Evolutionary conservation across 2,329 filamentous ascomycete species (phyloP).

Genomic region (Diplodia corticola): DNA sequence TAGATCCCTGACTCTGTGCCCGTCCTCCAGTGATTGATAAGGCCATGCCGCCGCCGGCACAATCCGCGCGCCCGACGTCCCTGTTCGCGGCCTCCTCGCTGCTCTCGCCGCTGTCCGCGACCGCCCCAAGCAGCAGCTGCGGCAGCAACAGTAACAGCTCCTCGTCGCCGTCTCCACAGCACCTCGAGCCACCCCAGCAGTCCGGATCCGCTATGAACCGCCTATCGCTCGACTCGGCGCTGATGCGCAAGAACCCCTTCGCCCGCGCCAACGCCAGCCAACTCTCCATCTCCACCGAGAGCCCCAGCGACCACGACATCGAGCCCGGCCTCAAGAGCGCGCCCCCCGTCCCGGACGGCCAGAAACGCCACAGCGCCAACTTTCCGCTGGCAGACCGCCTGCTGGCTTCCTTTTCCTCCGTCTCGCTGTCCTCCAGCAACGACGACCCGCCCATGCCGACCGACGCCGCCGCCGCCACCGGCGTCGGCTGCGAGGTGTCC

Average conservation of each 20-base stretch:
- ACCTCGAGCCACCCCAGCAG: not conserved
- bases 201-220: not conserved
- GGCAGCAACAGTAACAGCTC: not conserved
- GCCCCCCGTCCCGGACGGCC: not conserved
- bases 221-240: constrained; percentile 17
- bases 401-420: not conserved
- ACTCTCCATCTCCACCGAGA: not conserved
- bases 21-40: constrained; percentile 11
- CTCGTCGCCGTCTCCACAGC: not conserved
- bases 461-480: not conserved
- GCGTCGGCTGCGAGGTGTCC: constrained; percentile 2
- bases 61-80: constrained; percentile 8
- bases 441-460: not conserved
- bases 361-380: not conserved
- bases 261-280: constrained; percentile 4
- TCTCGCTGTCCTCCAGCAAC: not conserved
- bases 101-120: not conserved
- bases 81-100: not conserved
- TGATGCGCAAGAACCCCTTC: constrained; percentile 12
- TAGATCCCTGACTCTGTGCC: not conserved
- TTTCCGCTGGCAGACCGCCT: not conserved
- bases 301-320: not conserved
- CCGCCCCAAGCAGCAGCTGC: not conserved
- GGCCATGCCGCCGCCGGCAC: not conserved
- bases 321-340: constrained; percentile 11